Evolutionary conservation across 306 rosid species (phyloP).

Genomic region (Fagus sylvatica): DNA sequence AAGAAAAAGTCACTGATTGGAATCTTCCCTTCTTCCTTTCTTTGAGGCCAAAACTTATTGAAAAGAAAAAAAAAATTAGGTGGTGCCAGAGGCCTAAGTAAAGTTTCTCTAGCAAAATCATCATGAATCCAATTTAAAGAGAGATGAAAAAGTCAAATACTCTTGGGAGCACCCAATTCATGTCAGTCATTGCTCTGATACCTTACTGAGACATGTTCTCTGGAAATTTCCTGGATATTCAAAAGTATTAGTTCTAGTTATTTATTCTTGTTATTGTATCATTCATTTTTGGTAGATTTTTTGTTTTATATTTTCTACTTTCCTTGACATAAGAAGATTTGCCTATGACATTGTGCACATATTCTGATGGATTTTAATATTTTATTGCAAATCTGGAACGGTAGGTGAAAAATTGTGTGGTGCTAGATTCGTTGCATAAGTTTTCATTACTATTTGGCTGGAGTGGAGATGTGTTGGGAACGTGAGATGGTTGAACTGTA

Average conservation of each 20-base stretch:
- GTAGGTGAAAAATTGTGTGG: neutral
- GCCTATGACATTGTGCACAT: constrained; percentile 95
- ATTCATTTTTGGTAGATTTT: neutral
- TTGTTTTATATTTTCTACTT: neutral
- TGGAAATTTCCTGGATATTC: neutral
- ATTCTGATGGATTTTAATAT: constrained; percentile 48
- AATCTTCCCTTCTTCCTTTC: too few species aligned
- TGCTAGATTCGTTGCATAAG: neutral
- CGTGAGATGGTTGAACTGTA: neutral
- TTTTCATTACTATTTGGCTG: neutral
- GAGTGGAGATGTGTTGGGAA: neutral
- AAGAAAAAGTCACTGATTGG: too few species aligned
- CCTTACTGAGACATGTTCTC: constrained; percentile 3
- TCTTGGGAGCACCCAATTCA: neutral
- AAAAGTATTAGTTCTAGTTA: neutral
- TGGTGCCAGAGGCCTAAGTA: too few species aligned
- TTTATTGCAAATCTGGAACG: neutral
- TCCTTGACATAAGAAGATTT: constrained; percentile 70
- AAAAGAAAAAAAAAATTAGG: too few species aligned
- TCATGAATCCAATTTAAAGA: too few species aligned
- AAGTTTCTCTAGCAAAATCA: neutral
- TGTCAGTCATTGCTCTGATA: neutral
- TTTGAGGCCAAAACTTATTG: too few species aligned
- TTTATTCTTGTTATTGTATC: neutral
- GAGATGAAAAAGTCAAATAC: too few species aligned